A percentile compares a stretch with the other conserved stretches of the same genome.
These are phyloP conservation scores for Boletellus ananas DNA, from an alignment of 768 basidiomycete species.

Conservation along the genomic window DNA sequence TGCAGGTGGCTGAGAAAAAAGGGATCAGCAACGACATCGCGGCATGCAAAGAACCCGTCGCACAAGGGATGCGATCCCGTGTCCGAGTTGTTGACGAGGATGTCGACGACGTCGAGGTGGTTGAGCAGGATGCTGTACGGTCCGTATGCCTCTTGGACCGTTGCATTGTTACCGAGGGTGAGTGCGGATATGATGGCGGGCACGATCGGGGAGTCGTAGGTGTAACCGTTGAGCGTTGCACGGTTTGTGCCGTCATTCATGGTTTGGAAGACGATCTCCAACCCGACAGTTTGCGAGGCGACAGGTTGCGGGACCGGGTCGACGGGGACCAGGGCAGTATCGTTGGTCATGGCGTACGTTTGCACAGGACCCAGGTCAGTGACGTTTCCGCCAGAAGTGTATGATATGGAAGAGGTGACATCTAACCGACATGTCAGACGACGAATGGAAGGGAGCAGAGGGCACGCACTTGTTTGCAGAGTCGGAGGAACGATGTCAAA, in stretches of 20 bases:
- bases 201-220: slow-evolving; percentile 65
- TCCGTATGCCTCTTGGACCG: slow-evolving; percentile 70
- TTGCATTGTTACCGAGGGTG: slow-evolving; percentile 73
- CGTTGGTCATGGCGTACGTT: slow-evolving; percentile 60
- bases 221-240: slow-evolving; percentile 70
- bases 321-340: slow-evolving; percentile 66
- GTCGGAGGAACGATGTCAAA: slow-evolving; percentile 76
- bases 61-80: slow-evolving; percentile 82
- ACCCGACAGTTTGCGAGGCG: slow-evolving; percentile 56
- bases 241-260: slow-evolving; percentile 83
- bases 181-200: slow-evolving; percentile 75
- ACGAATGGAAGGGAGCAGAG: neutral
- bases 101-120: slow-evolving; percentile 71
- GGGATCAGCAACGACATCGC: neutral
- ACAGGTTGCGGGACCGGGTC: slow-evolving; percentile 45
- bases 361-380: slow-evolving; percentile 53
- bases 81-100: slow-evolving; percentile 72
- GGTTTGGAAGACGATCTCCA: slow-evolving; percentile 78
- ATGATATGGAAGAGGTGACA: slow-evolving; percentile 79
- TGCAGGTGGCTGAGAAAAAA: slow-evolving; percentile 71
- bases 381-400: slow-evolving; percentile 49
- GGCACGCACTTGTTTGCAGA: slow-evolving; percentile 66
- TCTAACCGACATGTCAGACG: slow-evolving; percentile 41
- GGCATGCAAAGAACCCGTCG: slow-evolving; percentile 23
- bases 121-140: slow-evolving; percentile 71